Base-by-base conservation (phyloP, 2,329 filamentous ascomycete genomes). In the Furcasterigmium sp. region DNA sequence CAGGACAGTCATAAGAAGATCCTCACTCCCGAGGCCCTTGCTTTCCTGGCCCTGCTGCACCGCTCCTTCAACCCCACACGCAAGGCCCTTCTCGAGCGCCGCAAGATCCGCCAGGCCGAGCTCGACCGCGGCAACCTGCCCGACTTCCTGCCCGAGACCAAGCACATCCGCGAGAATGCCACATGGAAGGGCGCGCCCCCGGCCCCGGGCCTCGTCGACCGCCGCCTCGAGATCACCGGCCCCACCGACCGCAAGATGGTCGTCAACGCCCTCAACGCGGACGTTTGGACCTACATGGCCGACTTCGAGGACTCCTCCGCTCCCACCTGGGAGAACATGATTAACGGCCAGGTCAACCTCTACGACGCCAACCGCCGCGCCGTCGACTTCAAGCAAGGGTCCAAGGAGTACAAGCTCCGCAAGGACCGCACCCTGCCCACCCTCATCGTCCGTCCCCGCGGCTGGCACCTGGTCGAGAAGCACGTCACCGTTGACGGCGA, bases 221-320 rank as follows among this genome's bases (percentile, higher is more conserved):
- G 89, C 51, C 79, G 89, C 51, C 84, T 93, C 17, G 89, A 95
- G 71, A 95, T 95, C 58, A 95, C 89, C 4, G 89, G 89, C 6
- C 89, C 89, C 1, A 93, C 87, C 4, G 89, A 95, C 67, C 76
- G 89, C 52, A 95, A 95, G 75, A 95, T 95, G 89, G 87, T 95
- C 40, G 86, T 95, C 48, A 95, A 95, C 62, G 89, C 89, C 8
- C 61, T 95, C 62, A 95, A 95, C 67, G 83, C 88, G 32, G 79
- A 95, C 57, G 89, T 94, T 11, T 94, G 85, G 85, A 94, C 88
- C 42, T 95, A 95, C 60, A 95, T 95, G 89, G 89, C 89, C 29
- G 89, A 95, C 67, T 91, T 95, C 53, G 89, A 95, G 45, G 87
- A 95, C 63, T 91, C 89, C 9, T 89, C 76, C 56, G 87, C 88